Percentiles rank a stretch among this genome's conserved stretches.
These are phyloP conservation scores for Aspergillus cavernicola DNA, from an alignment of 495 filamentous ascomycete genomes.

Conservation along the genomic window DNA sequence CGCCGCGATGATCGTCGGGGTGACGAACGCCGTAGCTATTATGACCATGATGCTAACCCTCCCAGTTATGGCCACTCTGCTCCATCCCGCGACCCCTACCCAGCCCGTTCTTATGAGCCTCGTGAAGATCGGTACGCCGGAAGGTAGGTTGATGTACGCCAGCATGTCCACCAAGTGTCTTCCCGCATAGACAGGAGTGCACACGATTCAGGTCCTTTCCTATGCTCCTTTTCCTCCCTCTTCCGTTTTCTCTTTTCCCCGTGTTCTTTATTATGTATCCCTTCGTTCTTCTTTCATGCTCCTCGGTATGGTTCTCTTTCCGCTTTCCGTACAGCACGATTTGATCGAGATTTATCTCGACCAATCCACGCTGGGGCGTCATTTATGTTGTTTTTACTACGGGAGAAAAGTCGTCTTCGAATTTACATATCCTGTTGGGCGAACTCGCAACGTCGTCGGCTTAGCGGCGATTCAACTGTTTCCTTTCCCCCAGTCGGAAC, in stretches of 20 bases:
- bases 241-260: constrained; percentile 12
- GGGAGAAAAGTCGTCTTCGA: constrained; percentile 24
- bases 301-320: constrained; percentile 15
- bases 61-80: constrained; percentile 38
- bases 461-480: constrained; percentile 32
- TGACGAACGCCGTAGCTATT: constrained; percentile 43
- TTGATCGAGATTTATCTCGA: constrained; percentile 35
- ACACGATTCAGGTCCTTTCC: constrained; percentile 3
- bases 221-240: constrained; percentile 10
- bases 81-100: constrained; percentile 43
- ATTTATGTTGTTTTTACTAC: constrained; percentile 27
- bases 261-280: constrained; percentile 10
- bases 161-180: neutral
- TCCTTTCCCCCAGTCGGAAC: constrained; percentile 11
- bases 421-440: constrained; percentile 33
- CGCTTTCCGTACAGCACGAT: constrained; percentile 15
- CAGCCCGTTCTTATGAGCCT: constrained; percentile 51
- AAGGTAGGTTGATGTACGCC: constrained; percentile 33
- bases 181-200: neutral
- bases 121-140: constrained; percentile 45
- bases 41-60: constrained; percentile 42
- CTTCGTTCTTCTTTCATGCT: constrained; percentile 8
- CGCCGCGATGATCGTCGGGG: constrained; percentile 62
- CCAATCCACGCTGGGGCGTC: constrained; percentile 32
- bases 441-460: constrained; percentile 33